Evolutionary conservation across 306 rosid species (phyloP).

Genomic region (Fagus crenata): DNA sequence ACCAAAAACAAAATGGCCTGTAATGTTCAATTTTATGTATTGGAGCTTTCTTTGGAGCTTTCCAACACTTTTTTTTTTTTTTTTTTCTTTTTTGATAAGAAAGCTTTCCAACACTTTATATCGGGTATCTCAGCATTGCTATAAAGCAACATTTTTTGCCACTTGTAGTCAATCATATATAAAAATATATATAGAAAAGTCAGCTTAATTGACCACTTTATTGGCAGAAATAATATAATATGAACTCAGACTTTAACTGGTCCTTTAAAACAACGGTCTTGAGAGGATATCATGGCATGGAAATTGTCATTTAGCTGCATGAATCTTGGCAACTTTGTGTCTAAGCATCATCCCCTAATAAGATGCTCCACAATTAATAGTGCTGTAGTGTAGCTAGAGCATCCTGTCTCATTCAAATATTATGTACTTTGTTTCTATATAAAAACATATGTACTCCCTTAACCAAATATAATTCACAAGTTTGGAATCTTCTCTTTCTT

Average conservation of each 20-base stretch:
- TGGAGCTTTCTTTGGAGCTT: constrained; percentile 23
- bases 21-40: constrained; percentile 20
- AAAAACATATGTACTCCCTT: constrained; percentile 5
- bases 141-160: constrained; percentile 10
- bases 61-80: too few species aligned
- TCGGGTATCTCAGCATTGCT: constrained; percentile 8
- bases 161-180: not conserved
- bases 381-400: constrained; percentile 9
- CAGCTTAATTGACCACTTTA: not conserved
- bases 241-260: not conserved
- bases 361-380: constrained; percentile 36
- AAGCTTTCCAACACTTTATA: not conserved
- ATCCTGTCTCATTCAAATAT: constrained; percentile 3
- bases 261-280: not conserved
- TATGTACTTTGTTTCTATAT: constrained; percentile 7
- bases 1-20: constrained; percentile 21
- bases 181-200: not conserved
- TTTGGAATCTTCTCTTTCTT: constrained; percentile 18
- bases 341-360: not conserved
- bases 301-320: constrained; percentile 30
- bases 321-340: constrained; percentile 26
- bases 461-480: constrained; percentile 13
- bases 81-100: too few species aligned
- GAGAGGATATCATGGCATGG: too few species aligned
- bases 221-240: not conserved